phyloP scores from a whole-genome alignment of 129 eudicot genomes.

The Arctium lappa region DNA sequence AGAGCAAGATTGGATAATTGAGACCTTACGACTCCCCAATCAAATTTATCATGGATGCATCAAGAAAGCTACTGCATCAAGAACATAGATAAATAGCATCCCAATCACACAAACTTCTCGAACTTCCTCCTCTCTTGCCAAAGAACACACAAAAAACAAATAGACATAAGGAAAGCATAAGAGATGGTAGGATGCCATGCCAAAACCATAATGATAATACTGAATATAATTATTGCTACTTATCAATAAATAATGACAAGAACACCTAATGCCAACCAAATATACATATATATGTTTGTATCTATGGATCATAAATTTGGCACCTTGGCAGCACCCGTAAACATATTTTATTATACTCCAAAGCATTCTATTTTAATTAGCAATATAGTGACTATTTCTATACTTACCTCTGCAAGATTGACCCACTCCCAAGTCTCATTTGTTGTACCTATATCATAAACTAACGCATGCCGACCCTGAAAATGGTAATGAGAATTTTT shows the following conservation, averaged over 20 bases:
- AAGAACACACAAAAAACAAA: no score
- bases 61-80: no score
- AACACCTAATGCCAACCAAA: background rate
- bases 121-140: no score
- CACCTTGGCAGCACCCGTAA: background rate
- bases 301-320: background rate
- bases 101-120: no score
- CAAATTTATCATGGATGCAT: no score
- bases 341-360: background rate
- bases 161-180: background rate
- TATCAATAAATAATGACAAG: background rate
- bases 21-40: no score
- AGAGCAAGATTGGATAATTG: no score
- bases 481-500: slow-evolving; percentile 19
- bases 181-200: background rate
- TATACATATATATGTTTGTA: background rate
- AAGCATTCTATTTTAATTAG: background rate
- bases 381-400: background rate
- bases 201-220: background rate
- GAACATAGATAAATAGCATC: no score
- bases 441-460: slow-evolving; percentile 59
- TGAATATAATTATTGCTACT: background rate
- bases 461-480: slow-evolving; percentile 78
- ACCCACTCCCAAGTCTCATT: slow-evolving; percentile 92
- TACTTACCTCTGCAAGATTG: slow-evolving; percentile 75